These are phyloP conservation scores for Nakataea oryzae DNA, from an alignment of 2,329 filamentous ascomycete species.

Conservation along the genomic window DNA sequence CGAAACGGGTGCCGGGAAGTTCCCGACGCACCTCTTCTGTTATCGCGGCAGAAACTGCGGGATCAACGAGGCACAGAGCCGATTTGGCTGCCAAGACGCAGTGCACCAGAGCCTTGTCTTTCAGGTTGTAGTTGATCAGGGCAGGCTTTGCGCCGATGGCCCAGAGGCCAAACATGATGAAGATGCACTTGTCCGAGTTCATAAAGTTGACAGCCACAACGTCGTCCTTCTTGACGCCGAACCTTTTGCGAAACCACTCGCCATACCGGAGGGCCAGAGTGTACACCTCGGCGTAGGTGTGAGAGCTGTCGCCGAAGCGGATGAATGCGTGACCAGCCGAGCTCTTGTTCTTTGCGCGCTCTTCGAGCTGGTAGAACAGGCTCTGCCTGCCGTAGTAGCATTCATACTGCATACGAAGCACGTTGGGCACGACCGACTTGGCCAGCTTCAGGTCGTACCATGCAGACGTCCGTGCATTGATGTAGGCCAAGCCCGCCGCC, in stretches of 20 bases:
- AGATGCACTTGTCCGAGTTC: conserved; percentile 70
- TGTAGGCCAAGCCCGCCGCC: conserved; percentile 60
- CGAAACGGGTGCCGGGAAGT: conserved; percentile 42
- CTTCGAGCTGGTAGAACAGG: conserved; percentile 67
- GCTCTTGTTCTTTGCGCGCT: conserved; percentile 40
- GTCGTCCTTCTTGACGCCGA: conserved; percentile 57
- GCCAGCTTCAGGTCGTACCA: conserved; percentile 56
- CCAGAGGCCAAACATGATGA: conserved; percentile 71
- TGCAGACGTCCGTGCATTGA: conserved; percentile 61
- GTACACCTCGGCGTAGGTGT: conserved; percentile 70
- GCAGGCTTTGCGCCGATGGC: conserved; percentile 73
- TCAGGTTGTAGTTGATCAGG: conserved; percentile 81
- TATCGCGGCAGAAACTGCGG: conserved; percentile 42
- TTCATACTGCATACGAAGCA: conserved; percentile 30
- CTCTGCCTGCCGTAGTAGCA: conserved; percentile 53
- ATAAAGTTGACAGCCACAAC: conserved; percentile 74
- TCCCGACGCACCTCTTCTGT: conserved; percentile 44
- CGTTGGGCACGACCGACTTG: conserved; percentile 36
- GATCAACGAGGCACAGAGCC: conserved; percentile 60
- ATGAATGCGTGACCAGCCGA: conserved; percentile 49
- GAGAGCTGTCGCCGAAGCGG: conserved; percentile 56
- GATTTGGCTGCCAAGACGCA: conserved; percentile 61
- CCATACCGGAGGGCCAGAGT: conserved; percentile 62
- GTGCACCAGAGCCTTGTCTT: conserved; percentile 60
- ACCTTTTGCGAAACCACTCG: conserved; percentile 57